Base-by-base conservation (phyloP, 1,284 basidiomycete genomes). In the Exsudoporus floridanus region DNA sequence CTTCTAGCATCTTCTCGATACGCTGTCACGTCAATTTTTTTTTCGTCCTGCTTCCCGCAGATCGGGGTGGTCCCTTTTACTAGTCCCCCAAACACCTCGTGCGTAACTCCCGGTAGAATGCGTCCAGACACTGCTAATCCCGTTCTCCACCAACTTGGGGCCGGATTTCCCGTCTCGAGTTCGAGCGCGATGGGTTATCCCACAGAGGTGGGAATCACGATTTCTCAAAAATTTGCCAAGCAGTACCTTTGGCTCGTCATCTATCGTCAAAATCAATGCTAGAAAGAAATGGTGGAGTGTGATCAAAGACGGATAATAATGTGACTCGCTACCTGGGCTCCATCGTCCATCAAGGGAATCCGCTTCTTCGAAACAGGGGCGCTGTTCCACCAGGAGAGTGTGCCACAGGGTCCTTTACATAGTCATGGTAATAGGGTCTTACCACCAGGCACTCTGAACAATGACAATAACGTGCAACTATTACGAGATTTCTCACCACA, bases 161-260 rank as follows among this genome's bases (percentile, higher is more conserved):
- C 52, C 42, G 1, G 19, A 3, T 44, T 62, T 7, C 56, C 51
- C 7, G 9, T 45, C 23, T 35, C 35, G 42, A 12, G 37, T 12
- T 21, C 40, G 44, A 35, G 28, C 19, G 25, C 27, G 35, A 35
- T 28, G 30, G 21, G 14, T 14, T 37, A 33, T 64, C 59, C 49
- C 65, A 67, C 61, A 56, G 13, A 38, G 46, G 56, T 66, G 65
- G 53, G 63, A 64, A 67, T n/a, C 7, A 3, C 9, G 2, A n/a
- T n/a, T 14, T 25, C 47, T 21, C 27, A 27, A 13, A 10, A 9
- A 25, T 28, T 44, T 49, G 27, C 21, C n/a, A 27, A 34, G 44
- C 49, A 40, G 46, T 51, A 18, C 53, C 51, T 41, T 40, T 36
- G 44, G 42, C 36, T 39, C 50, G 21, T 49, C 18, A 35, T 30